Conservation (phyloP, 2,329 filamentous ascomycete species). For the Colletotrichum agaves region DNA sequence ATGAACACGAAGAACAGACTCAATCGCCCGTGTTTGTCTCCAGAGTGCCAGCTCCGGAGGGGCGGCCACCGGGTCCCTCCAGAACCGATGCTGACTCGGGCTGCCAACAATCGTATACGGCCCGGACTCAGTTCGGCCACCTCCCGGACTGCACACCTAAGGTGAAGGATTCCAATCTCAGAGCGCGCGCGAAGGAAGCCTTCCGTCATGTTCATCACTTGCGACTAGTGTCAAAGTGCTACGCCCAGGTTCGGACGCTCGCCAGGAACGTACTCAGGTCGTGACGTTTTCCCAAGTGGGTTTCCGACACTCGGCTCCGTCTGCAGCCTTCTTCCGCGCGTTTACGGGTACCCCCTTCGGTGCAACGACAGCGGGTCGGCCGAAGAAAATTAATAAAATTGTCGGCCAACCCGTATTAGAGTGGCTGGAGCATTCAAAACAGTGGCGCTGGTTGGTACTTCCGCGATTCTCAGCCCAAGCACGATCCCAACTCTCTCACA, state of each 20-base stretch:
- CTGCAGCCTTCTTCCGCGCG: background rate
- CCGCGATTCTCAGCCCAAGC: constrained; percentile 8
- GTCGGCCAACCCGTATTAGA: constrained; percentile 23
- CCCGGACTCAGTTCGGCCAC: constrained; percentile 14
- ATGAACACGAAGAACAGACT: constrained; percentile 5
- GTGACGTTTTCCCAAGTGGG: background rate
- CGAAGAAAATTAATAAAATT: background rate
- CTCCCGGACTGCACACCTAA: constrained; percentile 6
- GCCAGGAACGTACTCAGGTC: background rate
- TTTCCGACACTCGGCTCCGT: constrained; percentile 23
- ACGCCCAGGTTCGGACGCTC: background rate
- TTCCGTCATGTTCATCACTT: constrained; percentile 2
- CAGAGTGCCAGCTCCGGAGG: constrained; percentile 8
- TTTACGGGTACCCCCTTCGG: constrained; percentile 3
- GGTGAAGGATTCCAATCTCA: constrained; percentile 18
- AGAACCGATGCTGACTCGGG: constrained; percentile 22
- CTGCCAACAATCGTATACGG: constrained; percentile 11
- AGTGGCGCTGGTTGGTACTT: constrained; percentile 12
- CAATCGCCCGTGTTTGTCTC: constrained; percentile 3
- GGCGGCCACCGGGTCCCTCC: constrained; percentile 17
- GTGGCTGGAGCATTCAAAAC: constrained; percentile 14
- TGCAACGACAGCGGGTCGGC: constrained; percentile 1
- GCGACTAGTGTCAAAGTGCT: background rate
- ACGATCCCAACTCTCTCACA: constrained; percentile 3
- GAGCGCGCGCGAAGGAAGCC: background rate